Conservation (phyloP, 176 grass and related monocot genomes). For the Ensete glaucum region DNA sequence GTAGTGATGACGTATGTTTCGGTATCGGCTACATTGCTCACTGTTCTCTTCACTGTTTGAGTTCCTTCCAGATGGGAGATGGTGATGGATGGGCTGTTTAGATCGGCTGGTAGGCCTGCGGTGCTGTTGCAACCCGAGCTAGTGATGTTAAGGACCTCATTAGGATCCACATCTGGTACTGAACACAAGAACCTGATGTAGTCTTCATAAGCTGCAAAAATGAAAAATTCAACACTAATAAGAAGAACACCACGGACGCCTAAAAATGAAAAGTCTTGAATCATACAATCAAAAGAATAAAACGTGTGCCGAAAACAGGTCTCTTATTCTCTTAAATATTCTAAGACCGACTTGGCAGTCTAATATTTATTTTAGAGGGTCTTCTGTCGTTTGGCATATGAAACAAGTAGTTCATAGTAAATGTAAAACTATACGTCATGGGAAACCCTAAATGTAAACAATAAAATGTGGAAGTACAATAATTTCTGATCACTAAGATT, state of each 20-base stretch:
- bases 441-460: too few relatives aligned
- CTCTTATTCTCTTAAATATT: too few relatives aligned
- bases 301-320: too few relatives aligned
- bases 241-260: background rate
- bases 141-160: constrained; percentile 67
- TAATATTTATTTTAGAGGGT: too few relatives aligned
- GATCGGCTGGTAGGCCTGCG: constrained; percentile 39
- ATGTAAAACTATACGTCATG: too few relatives aligned
- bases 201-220: constrained; percentile 63
- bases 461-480: too few relatives aligned
- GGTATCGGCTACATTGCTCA: constrained; percentile 48
- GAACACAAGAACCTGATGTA: constrained; percentile 92
- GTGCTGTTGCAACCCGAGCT: constrained; percentile 43
- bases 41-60: constrained; percentile 42
- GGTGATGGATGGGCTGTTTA: constrained; percentile 77
- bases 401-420: too few relatives aligned
- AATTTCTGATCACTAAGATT: too few relatives aligned
- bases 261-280: too few relatives aligned
- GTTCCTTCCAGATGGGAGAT: constrained; percentile 66
- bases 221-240: constrained; percentile 4
- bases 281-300: too few relatives aligned
- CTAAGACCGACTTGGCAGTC: too few relatives aligned
- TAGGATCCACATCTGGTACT: constrained; percentile 41
- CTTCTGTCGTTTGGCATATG: too few relatives aligned
- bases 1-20: constrained; percentile 79